A percentile compares a stretch with the other conserved stretches of the same genome.
These are phyloP conservation scores for Penicillium griseofulvum DNA, from an alignment of 2,329 filamentous ascomycete genomes.

Conservation along the genomic window DNA sequence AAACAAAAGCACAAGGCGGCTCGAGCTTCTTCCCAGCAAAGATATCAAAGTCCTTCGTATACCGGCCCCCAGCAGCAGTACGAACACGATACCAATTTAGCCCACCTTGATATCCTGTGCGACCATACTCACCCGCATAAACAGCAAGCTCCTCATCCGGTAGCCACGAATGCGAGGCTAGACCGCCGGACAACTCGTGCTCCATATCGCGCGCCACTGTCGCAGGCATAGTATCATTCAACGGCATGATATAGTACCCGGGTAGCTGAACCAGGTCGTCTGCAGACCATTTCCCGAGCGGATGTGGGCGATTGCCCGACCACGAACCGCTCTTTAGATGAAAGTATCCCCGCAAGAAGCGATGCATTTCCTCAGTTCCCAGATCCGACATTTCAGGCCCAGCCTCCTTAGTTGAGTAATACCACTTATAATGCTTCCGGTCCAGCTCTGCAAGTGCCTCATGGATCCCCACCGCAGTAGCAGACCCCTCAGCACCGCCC, in stretches of 20 bases:
- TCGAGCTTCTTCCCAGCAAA: slow-evolving; percentile 62
- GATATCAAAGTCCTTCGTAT: slow-evolving; percentile 53
- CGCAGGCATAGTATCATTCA: slow-evolving; percentile 58
- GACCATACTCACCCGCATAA: slow-evolving; percentile 60
- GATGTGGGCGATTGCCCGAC: slow-evolving; percentile 53
- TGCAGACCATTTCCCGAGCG: slow-evolving; percentile 57
- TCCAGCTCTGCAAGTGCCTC: slow-evolving; percentile 53
- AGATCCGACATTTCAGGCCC: slow-evolving; percentile 36
- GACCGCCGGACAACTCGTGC: slow-evolving; percentile 43
- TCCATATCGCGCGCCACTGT: slow-evolving; percentile 57
- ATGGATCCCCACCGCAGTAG: slow-evolving; percentile 49
- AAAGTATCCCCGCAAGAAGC: slow-evolving; percentile 65
- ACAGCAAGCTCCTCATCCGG: slow-evolving; percentile 56
- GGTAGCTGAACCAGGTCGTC: slow-evolving; percentile 60
- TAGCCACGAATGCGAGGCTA: slow-evolving; percentile 52
- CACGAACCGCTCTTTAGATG: slow-evolving; percentile 66
- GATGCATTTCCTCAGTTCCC: slow-evolving; percentile 51
- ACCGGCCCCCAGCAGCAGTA: slow-evolving; percentile 49
- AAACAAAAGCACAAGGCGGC: slow-evolving; percentile 61
- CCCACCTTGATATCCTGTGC: slow-evolving; percentile 64
- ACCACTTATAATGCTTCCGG: slow-evolving; percentile 70
- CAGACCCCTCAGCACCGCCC: slow-evolving; percentile 16
- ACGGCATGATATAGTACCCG: slow-evolving; percentile 66
- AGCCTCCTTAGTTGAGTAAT: slow-evolving; percentile 40
- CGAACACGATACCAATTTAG: slow-evolving; percentile 66